Conservation (phyloP, 208 protist genomes). For the Phytomonas francai region DNA sequence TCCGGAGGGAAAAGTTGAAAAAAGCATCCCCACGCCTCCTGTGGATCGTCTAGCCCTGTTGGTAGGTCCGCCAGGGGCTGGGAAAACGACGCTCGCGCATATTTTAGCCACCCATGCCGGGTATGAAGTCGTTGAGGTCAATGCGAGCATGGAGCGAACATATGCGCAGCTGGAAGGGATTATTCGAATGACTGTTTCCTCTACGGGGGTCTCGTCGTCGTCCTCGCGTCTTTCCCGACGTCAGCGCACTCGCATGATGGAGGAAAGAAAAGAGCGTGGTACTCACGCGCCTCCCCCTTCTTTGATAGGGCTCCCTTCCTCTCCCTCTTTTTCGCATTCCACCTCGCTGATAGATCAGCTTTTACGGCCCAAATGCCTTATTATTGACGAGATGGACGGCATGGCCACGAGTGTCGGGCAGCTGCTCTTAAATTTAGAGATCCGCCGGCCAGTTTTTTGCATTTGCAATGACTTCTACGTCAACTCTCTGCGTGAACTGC, state of each 20-base stretch:
- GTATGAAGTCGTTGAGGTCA: slow-evolving; percentile 93
- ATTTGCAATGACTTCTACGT: slow-evolving; percentile 84
- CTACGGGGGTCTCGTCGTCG: not conserved
- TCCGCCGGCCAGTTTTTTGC: slow-evolving; percentile 79
- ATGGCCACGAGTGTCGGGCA: slow-evolving; percentile 54
- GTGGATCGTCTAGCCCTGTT: slow-evolving; percentile 75
- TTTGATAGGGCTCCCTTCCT: not conserved
- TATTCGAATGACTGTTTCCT: slow-evolving; percentile 53
- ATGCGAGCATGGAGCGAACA: slow-evolving; percentile 90
- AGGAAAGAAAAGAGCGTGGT: not conserved
- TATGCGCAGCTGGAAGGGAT: slow-evolving; percentile 49
- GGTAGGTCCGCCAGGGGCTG: slow-evolving; percentile 90
- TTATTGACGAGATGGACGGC: slow-evolving; percentile 90
- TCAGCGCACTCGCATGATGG: not conserved
- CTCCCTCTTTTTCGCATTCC: not conserved
- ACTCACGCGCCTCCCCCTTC: not conserved
- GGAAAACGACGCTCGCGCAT: slow-evolving; percentile 95
- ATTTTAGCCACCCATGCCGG: slow-evolving; percentile 90
- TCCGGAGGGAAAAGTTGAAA: too few species aligned
- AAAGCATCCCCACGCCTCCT: slow-evolving; percentile 28
- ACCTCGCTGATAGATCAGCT: slow-evolving; percentile 50
- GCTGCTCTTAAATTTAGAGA: slow-evolving; percentile 41
- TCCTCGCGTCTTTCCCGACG: slow-evolving; percentile 18
- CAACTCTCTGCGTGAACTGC: slow-evolving; percentile 55
- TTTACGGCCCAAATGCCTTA: slow-evolving; percentile 68